Evolutionary conservation across 805 yeast species (phyloP).

Genomic region (Pachysolen tannophilus): DNA sequence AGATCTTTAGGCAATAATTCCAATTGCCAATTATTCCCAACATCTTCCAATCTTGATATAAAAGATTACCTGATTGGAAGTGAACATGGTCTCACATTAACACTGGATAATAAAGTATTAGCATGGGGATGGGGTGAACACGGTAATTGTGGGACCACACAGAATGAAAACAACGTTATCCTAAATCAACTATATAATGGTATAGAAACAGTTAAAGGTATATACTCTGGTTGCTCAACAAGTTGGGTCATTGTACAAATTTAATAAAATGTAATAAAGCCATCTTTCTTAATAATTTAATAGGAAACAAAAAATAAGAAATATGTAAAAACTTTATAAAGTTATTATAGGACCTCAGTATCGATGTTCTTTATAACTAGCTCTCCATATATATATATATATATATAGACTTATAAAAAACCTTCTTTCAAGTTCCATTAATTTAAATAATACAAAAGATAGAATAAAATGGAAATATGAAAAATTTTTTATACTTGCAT

Average conservation of each 20-base stretch:
- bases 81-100: conserved; percentile 66
- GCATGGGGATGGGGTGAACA: conserved; percentile 99
- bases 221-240: conserved; percentile 63
- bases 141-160: conserved; percentile 76
- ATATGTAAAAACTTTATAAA: no score
- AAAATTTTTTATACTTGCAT: no score
- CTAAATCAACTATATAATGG: conserved; percentile 25
- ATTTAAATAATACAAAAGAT: no score
- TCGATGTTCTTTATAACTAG: no score
- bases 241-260: conserved; percentile 44
- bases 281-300: no score
- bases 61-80: conserved; percentile 53
- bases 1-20: conserved; percentile 65
- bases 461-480: no score
- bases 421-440: no score
- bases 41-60: conserved; percentile 6
- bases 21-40: conserved; percentile 55
- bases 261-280: no score
- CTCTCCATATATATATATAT: no score
- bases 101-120: conserved; percentile 27
- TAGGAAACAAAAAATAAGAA: no score
- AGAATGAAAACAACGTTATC: conserved; percentile 21
- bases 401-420: no score
- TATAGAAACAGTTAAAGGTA: conserved; percentile 17
- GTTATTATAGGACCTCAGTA: no score